phyloP scores from a whole-genome alignment of 495 filamentous ascomycete species.

The Hypoxylon lienhwacheense region DNA sequence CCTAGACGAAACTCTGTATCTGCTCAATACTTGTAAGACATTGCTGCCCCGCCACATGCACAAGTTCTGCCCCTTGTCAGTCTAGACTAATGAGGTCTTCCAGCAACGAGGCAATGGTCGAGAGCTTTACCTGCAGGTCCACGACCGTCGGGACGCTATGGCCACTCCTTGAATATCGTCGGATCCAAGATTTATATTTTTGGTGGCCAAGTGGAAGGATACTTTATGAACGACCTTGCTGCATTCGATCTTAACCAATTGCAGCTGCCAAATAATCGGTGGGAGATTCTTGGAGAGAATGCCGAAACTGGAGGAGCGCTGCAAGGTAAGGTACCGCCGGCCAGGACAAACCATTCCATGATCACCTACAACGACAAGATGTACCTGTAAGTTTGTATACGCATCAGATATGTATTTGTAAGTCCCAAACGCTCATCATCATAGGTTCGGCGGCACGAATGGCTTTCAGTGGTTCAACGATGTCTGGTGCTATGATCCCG shows the following conservation, averaged over 20 bases:
- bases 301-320: slow-evolving; percentile 68
- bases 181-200: slow-evolving; percentile 97
- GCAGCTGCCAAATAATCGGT: slow-evolving; percentile 82
- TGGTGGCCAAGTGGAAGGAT: slow-evolving; percentile 94
- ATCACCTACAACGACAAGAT: slow-evolving; percentile 92
- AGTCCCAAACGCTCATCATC: slow-evolving; percentile 28
- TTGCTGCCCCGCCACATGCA: slow-evolving; percentile 16
- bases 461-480: slow-evolving; percentile 97
- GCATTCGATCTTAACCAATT: slow-evolving; percentile 96
- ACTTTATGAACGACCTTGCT: slow-evolving; percentile 97
- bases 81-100: slow-evolving; percentile 30
- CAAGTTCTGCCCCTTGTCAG: slow-evolving; percentile 1
- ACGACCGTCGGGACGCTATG: slow-evolving; percentile 87
- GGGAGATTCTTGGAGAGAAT: slow-evolving; percentile 85
- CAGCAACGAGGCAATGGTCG: slow-evolving; percentile 98
- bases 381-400: slow-evolving; percentile 71
- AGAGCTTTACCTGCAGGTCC: slow-evolving; percentile 81
- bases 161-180: slow-evolving; percentile 93
- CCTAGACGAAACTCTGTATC: slow-evolving; percentile 92
- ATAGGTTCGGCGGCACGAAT: slow-evolving; percentile 93
- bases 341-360: slow-evolving; percentile 92
- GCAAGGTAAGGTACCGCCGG: slow-evolving; percentile 74
- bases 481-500: slow-evolving; percentile 93
- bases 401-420: neutral
- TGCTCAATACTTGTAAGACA: slow-evolving; percentile 92